These are phyloP conservation scores for Xylariales sp. DNA, from an alignment of 2,329 filamentous ascomycete genomes.

Conservation along the genomic window DNA sequence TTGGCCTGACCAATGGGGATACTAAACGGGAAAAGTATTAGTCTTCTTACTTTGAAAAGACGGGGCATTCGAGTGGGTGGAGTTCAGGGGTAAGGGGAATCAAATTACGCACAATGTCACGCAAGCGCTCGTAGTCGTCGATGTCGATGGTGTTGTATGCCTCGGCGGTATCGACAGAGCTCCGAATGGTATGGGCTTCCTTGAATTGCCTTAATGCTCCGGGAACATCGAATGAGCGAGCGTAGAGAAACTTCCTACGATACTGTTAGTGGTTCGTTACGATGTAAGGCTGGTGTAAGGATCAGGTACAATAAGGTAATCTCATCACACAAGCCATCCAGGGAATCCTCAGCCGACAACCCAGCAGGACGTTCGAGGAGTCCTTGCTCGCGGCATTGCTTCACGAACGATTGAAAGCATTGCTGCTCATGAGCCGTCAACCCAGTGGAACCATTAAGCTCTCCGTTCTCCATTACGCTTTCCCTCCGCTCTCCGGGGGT, in stretches of 20 bases:
- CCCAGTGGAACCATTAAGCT: slow-evolving; percentile 7
- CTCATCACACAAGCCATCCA: slow-evolving; percentile 32
- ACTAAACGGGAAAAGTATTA: slow-evolving; percentile 17
- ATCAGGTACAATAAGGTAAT: slow-evolving; percentile 24
- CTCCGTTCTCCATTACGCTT: slow-evolving; percentile 23
- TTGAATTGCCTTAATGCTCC: slow-evolving; percentile 28
- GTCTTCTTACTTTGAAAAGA: not conserved
- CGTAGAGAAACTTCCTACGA: slow-evolving; percentile 25
- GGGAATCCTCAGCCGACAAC: slow-evolving; percentile 24
- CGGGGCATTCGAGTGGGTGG: not conserved
- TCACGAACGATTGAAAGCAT: slow-evolving; percentile 21
- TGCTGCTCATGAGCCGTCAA: slow-evolving; percentile 19
- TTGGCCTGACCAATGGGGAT: slow-evolving; percentile 34
- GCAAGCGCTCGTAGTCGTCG: slow-evolving; percentile 30
- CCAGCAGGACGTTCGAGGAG: slow-evolving; percentile 27
- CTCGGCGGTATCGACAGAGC: slow-evolving; percentile 16
- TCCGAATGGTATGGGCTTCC: slow-evolving; percentile 32
- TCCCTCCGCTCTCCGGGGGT: slow-evolving; percentile 12
- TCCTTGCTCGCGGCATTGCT: slow-evolving; percentile 29
- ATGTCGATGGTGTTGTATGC: slow-evolving; percentile 31
- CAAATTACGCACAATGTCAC: slow-evolving; percentile 23
- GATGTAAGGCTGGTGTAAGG: not conserved
- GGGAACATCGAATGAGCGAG: slow-evolving; percentile 27
- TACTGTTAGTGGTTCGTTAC: not conserved
- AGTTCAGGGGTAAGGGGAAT: not conserved